Evolutionary conservation across 2,329 filamentous ascomycete species (phyloP).

Genomic region (Alternaria novae-zelandiae): DNA sequence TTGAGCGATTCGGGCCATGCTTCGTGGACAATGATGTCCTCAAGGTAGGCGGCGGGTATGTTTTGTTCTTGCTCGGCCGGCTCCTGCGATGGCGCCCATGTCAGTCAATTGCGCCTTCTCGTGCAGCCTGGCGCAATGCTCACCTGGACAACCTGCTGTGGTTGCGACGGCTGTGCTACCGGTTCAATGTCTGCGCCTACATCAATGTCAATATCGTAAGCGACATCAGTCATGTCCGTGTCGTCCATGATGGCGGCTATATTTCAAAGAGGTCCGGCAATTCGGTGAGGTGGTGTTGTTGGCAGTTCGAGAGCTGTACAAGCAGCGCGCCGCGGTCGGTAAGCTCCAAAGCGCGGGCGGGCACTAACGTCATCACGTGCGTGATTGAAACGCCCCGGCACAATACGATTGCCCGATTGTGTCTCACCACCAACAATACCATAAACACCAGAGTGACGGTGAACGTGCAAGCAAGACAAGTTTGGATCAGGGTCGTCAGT

Average conservation of each 20-base stretch:
- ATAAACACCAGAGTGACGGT: not conserved
- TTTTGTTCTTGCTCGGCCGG: slow-evolving; percentile 11
- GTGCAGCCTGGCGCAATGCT: slow-evolving; percentile 9
- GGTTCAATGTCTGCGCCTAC: slow-evolving; percentile 27
- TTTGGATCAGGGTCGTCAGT: not conserved
- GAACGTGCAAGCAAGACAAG: not conserved
- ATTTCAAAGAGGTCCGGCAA: slow-evolving; percentile 2
- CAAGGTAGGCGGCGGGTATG: slow-evolving; percentile 44
- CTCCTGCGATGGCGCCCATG: not conserved
- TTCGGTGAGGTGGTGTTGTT: slow-evolving; percentile 22
- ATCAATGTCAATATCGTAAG: slow-evolving; percentile 48
- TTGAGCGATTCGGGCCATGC: slow-evolving; percentile 72
- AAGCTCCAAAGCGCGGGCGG: slow-evolving; percentile 9
- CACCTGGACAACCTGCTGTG: slow-evolving; percentile 29
- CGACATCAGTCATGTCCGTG: slow-evolving; percentile 44
- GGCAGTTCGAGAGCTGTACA: slow-evolving; percentile 4
- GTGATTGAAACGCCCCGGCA: not conserved
- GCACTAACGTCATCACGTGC: slow-evolving; percentile 24
- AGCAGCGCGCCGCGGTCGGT: slow-evolving; percentile 11
- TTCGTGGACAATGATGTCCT: slow-evolving; percentile 36
- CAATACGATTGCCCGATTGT: not conserved
- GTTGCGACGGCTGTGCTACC: slow-evolving; percentile 23
- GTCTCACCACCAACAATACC: not conserved
- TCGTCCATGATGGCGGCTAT: slow-evolving; percentile 34
- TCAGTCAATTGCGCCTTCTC: slow-evolving; percentile 9